A percentile compares a stretch with the other conserved stretches of the same genome.
Evolutionary conservation across 1,284 basidiomycete species (phyloP).

Genomic region (Laetiporus sulphureus): DNA sequence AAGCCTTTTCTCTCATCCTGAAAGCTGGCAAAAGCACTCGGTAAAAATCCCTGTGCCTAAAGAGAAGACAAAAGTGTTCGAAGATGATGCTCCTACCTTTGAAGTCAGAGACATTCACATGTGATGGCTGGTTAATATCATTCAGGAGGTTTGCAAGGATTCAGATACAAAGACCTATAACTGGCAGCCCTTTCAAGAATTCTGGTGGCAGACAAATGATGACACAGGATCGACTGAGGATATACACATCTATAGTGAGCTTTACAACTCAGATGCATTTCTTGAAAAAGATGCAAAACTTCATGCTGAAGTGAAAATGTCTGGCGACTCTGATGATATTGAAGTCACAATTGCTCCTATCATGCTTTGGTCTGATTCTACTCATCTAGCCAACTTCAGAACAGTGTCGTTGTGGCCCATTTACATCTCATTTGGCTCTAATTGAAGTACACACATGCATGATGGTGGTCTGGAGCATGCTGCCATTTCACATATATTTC

Average conservation of each 20-base stretch:
- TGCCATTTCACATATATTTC: conserved; percentile 26
- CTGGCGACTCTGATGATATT: conserved; percentile 8
- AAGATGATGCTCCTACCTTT: conserved; percentile 19
- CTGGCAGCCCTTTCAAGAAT: conserved; percentile 5
- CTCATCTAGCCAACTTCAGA: conserved; percentile 9
- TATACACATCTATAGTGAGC: conserved; percentile 13
- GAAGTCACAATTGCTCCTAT: conserved; percentile 11
- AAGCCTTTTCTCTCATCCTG: too few species aligned
- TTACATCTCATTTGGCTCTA: conserved; percentile 14
- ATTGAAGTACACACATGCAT: conserved; percentile 20
- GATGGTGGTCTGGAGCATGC: conserved; percentile 11
- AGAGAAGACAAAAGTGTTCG: conserved; percentile 10
- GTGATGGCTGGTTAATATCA: conserved; percentile 7
- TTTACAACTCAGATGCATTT: conserved; percentile 16
- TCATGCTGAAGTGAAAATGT: conserved; percentile 2
- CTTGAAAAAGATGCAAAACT: conserved; percentile 14
- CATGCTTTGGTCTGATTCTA: conserved; percentile 15
- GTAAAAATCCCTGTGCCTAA: conserved; percentile 21
- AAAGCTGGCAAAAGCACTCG: conserved; percentile 21
- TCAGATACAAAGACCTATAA: not conserved
- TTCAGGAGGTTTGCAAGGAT: conserved; percentile 9
- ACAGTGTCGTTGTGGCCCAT: conserved; percentile 10
- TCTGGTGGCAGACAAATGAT: not conserved
- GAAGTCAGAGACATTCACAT: conserved; percentile 18
- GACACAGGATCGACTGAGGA: not conserved